Evolutionary conservation across 768 basidiomycete genomes (phyloP).

Genomic region (Lactarius evosmus): DNA sequence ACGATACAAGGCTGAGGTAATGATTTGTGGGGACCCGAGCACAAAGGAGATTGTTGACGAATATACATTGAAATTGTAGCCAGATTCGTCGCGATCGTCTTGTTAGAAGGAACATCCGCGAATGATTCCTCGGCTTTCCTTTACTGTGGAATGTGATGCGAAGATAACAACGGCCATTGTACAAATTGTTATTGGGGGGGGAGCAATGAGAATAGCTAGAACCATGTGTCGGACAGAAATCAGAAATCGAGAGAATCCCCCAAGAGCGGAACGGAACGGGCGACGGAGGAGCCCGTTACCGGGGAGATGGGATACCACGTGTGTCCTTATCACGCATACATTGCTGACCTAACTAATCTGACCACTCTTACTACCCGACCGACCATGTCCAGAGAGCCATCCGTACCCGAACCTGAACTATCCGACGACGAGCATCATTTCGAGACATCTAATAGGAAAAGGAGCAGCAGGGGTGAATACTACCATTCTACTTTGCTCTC

Average conservation of each 20-base stretch:
- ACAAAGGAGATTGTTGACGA: not conserved
- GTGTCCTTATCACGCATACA: not conserved
- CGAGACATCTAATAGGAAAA: conserved; percentile 25
- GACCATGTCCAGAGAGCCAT: conserved; percentile 17
- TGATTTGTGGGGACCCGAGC: conserved; percentile 13
- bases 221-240: not conserved
- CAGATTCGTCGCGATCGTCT: conserved; percentile 23
- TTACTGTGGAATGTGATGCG: conserved; percentile 27
- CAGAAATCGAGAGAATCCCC: not conserved
- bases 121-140: conserved; percentile 17
- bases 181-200: conserved; percentile 10
- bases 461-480: conserved; percentile 27
- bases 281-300: not conserved
- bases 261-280: not conserved
- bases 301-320: not conserved
- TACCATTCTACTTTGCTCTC: not conserved
- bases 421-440: conserved; percentile 27
- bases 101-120: conserved; percentile 27
- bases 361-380: too few species aligned
- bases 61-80: conserved; percentile 2
- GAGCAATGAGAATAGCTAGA: conserved; percentile 2
- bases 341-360: too few species aligned
- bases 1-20: conserved; percentile 41
- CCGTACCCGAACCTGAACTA: conserved; percentile 22
- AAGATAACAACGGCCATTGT: conserved; percentile 25